Conservation (phyloP, 2,329 filamentous ascomycete genomes). For the Trichoderma breve region DNA sequence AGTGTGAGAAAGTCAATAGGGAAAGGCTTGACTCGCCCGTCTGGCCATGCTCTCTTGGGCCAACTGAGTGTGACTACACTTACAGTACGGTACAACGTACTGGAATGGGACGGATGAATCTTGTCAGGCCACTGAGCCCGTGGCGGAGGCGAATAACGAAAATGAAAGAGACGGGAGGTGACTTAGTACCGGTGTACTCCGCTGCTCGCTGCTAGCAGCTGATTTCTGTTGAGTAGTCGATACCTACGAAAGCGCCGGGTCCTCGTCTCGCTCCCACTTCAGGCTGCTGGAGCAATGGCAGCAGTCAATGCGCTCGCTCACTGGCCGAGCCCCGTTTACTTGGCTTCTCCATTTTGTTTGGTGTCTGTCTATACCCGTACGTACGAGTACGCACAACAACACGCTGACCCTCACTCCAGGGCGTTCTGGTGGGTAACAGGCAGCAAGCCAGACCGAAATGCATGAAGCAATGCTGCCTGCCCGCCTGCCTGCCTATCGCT, state of each 20-base stretch:
- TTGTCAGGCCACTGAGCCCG: conserved; percentile 18
- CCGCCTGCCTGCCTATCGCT: conserved; percentile 20
- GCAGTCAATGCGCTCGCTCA: not conserved
- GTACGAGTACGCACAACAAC: not conserved
- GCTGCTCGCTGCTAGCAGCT: not conserved
- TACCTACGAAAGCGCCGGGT: not conserved
- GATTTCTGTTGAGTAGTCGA: not conserved
- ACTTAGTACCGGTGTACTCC: conserved; percentile 1
- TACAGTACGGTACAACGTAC: not conserved
- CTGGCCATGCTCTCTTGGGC: not conserved
- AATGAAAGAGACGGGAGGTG: not conserved
- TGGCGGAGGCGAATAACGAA: conserved; percentile 14
- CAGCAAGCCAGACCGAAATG: conserved; percentile 30
- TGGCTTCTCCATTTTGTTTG: not conserved
- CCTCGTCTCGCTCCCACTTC: not conserved
- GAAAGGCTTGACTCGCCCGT: conserved; percentile 14
- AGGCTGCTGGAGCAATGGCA: not conserved
- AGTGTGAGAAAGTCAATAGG: not conserved
- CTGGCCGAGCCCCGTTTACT: not conserved
- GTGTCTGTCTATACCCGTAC: not conserved
- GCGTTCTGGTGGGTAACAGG: conserved; percentile 11
- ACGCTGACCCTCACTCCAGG: conserved; percentile 3
- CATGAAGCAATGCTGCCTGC: conserved; percentile 36
- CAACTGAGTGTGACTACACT: not conserved
- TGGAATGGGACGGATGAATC: conserved; percentile 14